Evolutionary conservation across 1,139 yeast species (phyloP).

Genomic region (Candida anutae): DNA sequence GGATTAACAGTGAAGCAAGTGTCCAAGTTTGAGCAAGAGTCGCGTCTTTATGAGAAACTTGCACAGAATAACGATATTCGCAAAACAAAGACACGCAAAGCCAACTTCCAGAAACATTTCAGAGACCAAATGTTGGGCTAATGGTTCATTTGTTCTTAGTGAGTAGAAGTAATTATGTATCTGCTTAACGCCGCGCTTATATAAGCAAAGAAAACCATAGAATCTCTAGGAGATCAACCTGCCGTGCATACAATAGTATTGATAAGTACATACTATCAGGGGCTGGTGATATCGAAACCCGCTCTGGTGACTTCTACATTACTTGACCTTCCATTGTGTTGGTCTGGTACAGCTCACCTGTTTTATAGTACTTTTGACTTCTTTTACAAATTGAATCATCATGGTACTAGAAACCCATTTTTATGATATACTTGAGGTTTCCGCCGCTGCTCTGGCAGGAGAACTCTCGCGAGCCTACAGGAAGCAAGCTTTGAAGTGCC

Average conservation of each 20-base stretch:
- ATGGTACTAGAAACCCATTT: slow-evolving; percentile 28
- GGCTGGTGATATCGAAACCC: too few relatives aligned
- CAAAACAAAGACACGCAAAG: slow-evolving; percentile 18
- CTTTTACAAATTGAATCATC: too few relatives aligned
- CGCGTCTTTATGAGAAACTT: slow-evolving; percentile 18
- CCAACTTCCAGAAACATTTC: slow-evolving; percentile 31
- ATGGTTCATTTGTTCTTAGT: not conserved
- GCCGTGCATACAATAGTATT: too few relatives aligned
- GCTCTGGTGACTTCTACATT: too few relatives aligned
- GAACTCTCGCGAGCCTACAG: slow-evolving; percentile 36
- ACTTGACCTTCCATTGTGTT: too few relatives aligned
- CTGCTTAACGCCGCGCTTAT: too few relatives aligned
- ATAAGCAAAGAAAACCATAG: too few relatives aligned
- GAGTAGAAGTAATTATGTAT: too few relatives aligned
- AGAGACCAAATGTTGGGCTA: slow-evolving; percentile 30
- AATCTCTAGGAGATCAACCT: too few relatives aligned
- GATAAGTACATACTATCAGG: too few relatives aligned
- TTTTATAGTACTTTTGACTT: too few relatives aligned
- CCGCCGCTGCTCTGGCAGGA: slow-evolving; percentile 26
- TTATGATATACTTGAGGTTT: slow-evolving; percentile 32
- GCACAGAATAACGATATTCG: slow-evolving; percentile 19
- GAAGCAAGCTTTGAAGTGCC: slow-evolving; percentile 34
- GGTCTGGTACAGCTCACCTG: too few relatives aligned
- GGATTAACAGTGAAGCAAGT: slow-evolving; percentile 26
- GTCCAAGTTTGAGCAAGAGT: slow-evolving; percentile 28